phyloP scores from a whole-genome alignment of 75 land plant genomes.

The Adiantum capillusveneris region DNA sequence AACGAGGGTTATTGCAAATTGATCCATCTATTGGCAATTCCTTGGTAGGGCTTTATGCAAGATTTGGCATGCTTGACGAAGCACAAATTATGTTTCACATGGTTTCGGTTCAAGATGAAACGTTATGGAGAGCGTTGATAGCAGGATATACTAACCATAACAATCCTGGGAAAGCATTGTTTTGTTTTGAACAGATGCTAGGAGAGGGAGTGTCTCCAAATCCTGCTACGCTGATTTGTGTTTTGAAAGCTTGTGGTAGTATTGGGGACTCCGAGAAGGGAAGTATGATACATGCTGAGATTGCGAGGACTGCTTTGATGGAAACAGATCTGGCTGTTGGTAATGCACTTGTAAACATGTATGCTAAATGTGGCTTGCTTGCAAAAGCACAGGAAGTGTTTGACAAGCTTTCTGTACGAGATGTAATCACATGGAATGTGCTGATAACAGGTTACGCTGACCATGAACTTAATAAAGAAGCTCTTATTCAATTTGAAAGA shows the following conservation, averaged over 20 bases:
- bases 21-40: not conserved
- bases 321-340: not conserved
- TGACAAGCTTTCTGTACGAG: slow-evolving; percentile 1
- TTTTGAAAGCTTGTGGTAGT: slow-evolving; percentile 32
- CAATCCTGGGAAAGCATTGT: slow-evolving; percentile 22
- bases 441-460: slow-evolving; percentile 3
- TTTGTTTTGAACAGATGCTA: slow-evolving; percentile 18
- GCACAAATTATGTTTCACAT: slow-evolving; percentile 16
- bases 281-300: too few relatives aligned
- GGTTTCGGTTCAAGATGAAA: slow-evolving; percentile 17
- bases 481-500: slow-evolving; percentile 14
- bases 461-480: slow-evolving; percentile 3
- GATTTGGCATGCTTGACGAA: slow-evolving; percentile 5
- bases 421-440: slow-evolving; percentile 9
- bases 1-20: not conserved
- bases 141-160: slow-evolving; percentile 25
- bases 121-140: slow-evolving; percentile 40
- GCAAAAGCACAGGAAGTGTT: slow-evolving; percentile 5
- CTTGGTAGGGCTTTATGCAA: slow-evolving; percentile 2
- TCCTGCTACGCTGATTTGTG: slow-evolving; percentile 22
- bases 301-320: slow-evolving; percentile 1
- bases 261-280: too few relatives aligned
- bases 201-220: slow-evolving; percentile 20
- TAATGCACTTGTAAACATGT: slow-evolving; percentile 5
- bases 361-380: slow-evolving; percentile 7